A percentile compares a stretch with the other conserved stretches of the same genome.
phyloP scores from a whole-genome alignment of 495 filamentous ascomycete species.

The Penicillium angulare region DNA sequence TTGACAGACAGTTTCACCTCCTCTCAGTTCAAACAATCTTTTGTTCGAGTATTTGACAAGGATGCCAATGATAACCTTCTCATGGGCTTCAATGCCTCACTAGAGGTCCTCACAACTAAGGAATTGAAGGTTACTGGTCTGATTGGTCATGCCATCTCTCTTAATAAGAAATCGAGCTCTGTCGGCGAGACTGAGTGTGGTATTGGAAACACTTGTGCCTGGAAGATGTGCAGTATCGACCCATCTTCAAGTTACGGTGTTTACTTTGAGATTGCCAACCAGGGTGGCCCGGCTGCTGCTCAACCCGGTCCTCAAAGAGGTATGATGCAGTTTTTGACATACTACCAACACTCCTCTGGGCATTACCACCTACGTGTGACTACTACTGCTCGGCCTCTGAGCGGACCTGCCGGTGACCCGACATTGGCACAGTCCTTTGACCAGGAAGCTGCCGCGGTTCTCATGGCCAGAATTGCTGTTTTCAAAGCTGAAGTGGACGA shows the following conservation, averaged over 20 bases:
- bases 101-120: slow-evolving; percentile 96
- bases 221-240: slow-evolving; percentile 99
- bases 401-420: slow-evolving; percentile 94
- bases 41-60: slow-evolving; percentile 95
- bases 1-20: slow-evolving; percentile 98
- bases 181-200: slow-evolving; percentile 98
- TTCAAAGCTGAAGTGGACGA: slow-evolving; percentile 99
- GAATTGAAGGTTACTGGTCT: slow-evolving; percentile 98
- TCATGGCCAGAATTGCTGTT: slow-evolving; percentile 98
- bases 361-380: slow-evolving; percentile 96
- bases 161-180: slow-evolving; percentile 97
- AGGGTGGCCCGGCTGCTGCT: slow-evolving; percentile 83
- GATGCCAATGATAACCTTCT: slow-evolving; percentile 90
- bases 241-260: slow-evolving; percentile 90
- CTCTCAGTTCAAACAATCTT: slow-evolving; percentile 99
- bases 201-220: slow-evolving; percentile 97
- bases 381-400: slow-evolving; percentile 87
- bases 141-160: slow-evolving; percentile 92
- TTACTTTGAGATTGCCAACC: slow-evolving; percentile 97
- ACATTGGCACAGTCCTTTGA: slow-evolving; percentile 97
- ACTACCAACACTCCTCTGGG: slow-evolving; percentile 96
- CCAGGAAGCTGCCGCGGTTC: slow-evolving; percentile 94
- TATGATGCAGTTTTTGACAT: slow-evolving; percentile 98
- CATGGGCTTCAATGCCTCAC: slow-evolving; percentile 97
- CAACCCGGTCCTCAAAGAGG: slow-evolving; percentile 86